Percentiles rank a stretch among this genome's conserved stretches.
Conservation (phyloP, 371 early-diverging fungal genomes). For the Lichtheimia ornata region DNA sequence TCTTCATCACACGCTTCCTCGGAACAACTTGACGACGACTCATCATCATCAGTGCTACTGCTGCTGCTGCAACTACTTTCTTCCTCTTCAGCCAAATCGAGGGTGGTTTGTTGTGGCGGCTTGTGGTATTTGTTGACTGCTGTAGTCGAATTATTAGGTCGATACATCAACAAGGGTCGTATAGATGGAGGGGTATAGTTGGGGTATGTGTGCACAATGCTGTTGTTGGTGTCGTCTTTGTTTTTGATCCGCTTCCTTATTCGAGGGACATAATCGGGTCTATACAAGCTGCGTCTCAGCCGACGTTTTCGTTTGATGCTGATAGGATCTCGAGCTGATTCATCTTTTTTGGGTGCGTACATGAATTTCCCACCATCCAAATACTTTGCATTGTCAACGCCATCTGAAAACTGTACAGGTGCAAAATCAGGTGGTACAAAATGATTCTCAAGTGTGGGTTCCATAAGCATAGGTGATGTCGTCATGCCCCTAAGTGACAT, state of each 20-base stretch:
- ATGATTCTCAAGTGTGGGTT: constrained; percentile 4
- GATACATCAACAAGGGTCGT: too few relatives aligned
- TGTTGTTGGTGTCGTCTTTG: neutral
- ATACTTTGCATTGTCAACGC: constrained; percentile 50
- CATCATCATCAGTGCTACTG: neutral
- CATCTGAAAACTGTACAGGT: constrained; percentile 32
- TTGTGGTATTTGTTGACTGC: constrained; percentile 1
- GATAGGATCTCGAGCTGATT: neutral
- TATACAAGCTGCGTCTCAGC: constrained; percentile 25
- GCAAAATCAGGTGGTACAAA: constrained; percentile 48
- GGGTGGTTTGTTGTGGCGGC: neutral
- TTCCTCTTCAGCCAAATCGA: neutral
- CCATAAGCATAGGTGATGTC: neutral
- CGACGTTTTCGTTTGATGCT: constrained; percentile 1
- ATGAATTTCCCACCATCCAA: constrained; percentile 50
- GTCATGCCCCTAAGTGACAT: neutral
- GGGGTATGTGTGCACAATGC: neutral
- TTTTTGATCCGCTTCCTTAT: constrained; percentile 13
- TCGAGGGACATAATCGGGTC: constrained; percentile 46
- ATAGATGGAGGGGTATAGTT: neutral
- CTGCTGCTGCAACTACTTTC: neutral
- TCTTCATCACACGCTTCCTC: neutral
- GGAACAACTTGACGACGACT: neutral
- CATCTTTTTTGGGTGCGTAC: constrained; percentile 20
- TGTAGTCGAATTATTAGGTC: neutral